Percentiles rank a stretch among this genome's conserved stretches.
Evolutionary conservation across 805 yeast species (phyloP).

Genomic region (Martiniozyma abietophila): DNA sequence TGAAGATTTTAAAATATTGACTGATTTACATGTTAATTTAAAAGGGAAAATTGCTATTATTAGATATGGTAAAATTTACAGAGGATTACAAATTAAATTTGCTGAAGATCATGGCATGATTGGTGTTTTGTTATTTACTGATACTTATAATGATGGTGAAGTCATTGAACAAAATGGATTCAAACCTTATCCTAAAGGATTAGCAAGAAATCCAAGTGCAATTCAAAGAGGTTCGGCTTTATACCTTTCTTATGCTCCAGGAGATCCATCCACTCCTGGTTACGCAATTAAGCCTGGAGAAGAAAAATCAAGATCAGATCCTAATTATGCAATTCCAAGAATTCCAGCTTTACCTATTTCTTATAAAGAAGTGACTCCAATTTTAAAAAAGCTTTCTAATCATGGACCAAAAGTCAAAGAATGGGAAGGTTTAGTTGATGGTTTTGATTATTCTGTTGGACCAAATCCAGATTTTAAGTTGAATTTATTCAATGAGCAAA

Average conservation of each 20-base stretch:
- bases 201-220: conserved; percentile 66
- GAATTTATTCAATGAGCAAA: conserved; percentile 52
- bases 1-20: conserved; percentile 46
- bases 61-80: conserved; percentile 56
- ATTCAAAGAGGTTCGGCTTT: conserved; percentile 73
- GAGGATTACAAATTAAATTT: conserved; percentile 69
- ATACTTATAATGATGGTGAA: conserved; percentile 56
- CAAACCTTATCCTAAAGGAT: conserved; percentile 63
- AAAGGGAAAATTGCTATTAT: conserved; percentile 54
- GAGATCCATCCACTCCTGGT: conserved; percentile 76
- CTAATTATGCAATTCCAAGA: conserved; percentile 41
- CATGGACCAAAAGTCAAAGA: conserved; percentile 35
- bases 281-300: conserved; percentile 52
- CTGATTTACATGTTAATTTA: conserved; percentile 37
- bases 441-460: conserved; percentile 28
- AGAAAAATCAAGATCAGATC: conserved; percentile 40
- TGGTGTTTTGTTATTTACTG: conserved; percentile 61
- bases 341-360: conserved; percentile 70
- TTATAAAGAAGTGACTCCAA: conserved; percentile 53
- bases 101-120: conserved; percentile 65
- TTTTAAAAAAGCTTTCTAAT: conserved; percentile 49
- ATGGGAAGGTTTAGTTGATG: conserved; percentile 27
- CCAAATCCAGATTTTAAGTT: conserved; percentile 33
- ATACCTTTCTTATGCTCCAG: conserved; percentile 52
- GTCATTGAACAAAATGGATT: conserved; percentile 48